Base-by-base conservation (phyloP, 2,329 filamentous ascomycete genomes). In the Xylaria digitata region DNA sequence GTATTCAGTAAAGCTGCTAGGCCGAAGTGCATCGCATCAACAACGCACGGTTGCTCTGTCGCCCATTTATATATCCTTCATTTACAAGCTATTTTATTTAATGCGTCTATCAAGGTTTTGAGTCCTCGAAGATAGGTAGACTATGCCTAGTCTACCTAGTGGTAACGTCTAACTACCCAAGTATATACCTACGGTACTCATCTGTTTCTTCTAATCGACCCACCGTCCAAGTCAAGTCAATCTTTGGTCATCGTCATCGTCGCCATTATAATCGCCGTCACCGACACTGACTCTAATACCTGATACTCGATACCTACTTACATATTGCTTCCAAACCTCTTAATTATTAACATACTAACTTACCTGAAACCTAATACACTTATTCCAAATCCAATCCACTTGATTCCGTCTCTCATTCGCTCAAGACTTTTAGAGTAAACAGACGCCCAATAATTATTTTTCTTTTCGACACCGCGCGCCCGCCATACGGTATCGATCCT, bases 1-100 rank as follows among this genome's bases (percentile, higher is more conserved):
- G n/a, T 13, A 19, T 30, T 49, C 19, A 40, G 30, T n/a, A 21
- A 26, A 30, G 32, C 26, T 26, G 46, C 63, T 61, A 55, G 50
- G 63, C 63, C 56, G 21, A 19, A 50, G 57, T 58, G 53, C 53
- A 55, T 55, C 37, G 49, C 58, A 49, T 46, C 48, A 49, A 63
- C 48, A 49, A 63, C 49, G 61, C 61, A 53, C 21, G 50, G 61
- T 54, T 52, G 52, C 53, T 56, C 55, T 46, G 48, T 56, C 43
- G 43, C 34, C 57, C 23, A 30, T 61, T 45, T 53, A 40, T 23
- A 21, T 48, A n/a, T 46, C 19, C 34, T 42, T 34, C 37, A n/a
- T 66, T 42, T 43, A 42, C 15, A 11, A 45, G 34, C 34, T 37
- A 56, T 57, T 23, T 23, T 55, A 40, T 46, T 54, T 50, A 34